phyloP scores from a whole-genome alignment of 2,329 filamentous ascomycete genomes.

The Aureobasidium sp. region DNA sequence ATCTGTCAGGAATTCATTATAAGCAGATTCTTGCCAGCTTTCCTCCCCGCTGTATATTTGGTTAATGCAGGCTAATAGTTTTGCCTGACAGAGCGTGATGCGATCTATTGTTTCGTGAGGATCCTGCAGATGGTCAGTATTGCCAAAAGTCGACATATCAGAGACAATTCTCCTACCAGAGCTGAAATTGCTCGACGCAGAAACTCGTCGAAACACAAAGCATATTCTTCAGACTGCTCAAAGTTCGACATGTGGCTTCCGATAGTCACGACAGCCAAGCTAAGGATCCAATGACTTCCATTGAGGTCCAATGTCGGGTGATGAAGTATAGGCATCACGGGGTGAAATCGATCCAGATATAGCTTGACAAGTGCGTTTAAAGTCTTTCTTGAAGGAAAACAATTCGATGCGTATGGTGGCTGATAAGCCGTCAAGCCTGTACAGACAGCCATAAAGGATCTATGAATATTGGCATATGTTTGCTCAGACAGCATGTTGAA shows the following conservation, averaged over 20 bases:
- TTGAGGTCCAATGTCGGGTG: conserved; percentile 18
- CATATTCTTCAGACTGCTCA: conserved; percentile 16
- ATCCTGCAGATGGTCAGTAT: conserved; percentile 9
- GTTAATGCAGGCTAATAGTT: conserved; percentile 17
- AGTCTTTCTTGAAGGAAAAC: conserved; percentile 22
- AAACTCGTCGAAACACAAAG: conserved; percentile 17
- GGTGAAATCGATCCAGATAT: conserved; percentile 26
- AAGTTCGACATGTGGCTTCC: conserved; percentile 23
- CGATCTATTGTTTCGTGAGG: conserved; percentile 12
- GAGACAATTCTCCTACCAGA: background rate
- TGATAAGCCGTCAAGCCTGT: conserved; percentile 9
- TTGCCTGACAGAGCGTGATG: conserved; percentile 16
- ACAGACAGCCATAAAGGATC: conserved; percentile 17
- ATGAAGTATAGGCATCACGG: conserved; percentile 28
- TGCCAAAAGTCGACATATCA: background rate
- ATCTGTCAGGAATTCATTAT: conserved; percentile 7
- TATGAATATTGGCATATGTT: conserved; percentile 18
- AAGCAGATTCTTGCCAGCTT: conserved; percentile 16
- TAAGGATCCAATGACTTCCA: conserved; percentile 20
- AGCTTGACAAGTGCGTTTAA: conserved; percentile 23
- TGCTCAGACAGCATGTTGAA: conserved; percentile 13
- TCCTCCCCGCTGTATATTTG: conserved; percentile 19
- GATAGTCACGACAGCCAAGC: conserved; percentile 25
- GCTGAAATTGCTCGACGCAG: conserved; percentile 16
- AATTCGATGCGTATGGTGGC: conserved; percentile 19